A percentile compares a stretch with the other conserved stretches of the same genome.
Conservation (phyloP, 176 grass and related monocot genomes). For the Oryza longistaminata region DNA sequence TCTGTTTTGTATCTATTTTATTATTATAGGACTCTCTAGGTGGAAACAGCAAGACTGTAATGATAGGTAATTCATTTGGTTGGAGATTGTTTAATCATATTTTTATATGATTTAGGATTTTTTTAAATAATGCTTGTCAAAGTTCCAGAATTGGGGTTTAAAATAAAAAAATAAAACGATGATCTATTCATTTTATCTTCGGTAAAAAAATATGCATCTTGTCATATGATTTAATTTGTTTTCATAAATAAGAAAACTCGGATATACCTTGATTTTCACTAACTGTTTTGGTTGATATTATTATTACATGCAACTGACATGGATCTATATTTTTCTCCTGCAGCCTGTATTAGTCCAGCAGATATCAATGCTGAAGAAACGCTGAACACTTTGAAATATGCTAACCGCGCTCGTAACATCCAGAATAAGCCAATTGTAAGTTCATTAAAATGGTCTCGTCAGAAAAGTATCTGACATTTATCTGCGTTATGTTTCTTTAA, state of each 20-base stretch:
- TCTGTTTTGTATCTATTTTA: slow-evolving; percentile 32
- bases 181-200: neutral
- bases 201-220: neutral
- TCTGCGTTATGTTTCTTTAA: neutral
- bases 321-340: slow-evolving; percentile 39
- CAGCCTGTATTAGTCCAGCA: slow-evolving; percentile 98
- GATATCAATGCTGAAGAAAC: slow-evolving; percentile 99
- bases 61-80: slow-evolving; percentile 81
- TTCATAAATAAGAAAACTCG: neutral
- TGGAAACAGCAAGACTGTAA: slow-evolving; percentile 98
- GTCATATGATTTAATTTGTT: neutral
- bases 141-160: neutral
- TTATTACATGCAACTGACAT: slow-evolving; percentile 17
- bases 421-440: slow-evolving; percentile 97
- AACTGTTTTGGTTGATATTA: slow-evolving; percentile 14
- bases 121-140: neutral
- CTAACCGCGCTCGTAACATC: slow-evolving; percentile 98
- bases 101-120: neutral
- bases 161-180: neutral
- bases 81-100: neutral
- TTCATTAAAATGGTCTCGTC: slow-evolving; percentile 5
- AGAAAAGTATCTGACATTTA: slow-evolving; percentile 5
- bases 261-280: neutral
- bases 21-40: slow-evolving; percentile 84
- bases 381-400: slow-evolving; percentile 97